These are phyloP conservation scores for Rubia balearica DNA, from an alignment of 305 asterid genomes.

Conservation along the genomic window DNA sequence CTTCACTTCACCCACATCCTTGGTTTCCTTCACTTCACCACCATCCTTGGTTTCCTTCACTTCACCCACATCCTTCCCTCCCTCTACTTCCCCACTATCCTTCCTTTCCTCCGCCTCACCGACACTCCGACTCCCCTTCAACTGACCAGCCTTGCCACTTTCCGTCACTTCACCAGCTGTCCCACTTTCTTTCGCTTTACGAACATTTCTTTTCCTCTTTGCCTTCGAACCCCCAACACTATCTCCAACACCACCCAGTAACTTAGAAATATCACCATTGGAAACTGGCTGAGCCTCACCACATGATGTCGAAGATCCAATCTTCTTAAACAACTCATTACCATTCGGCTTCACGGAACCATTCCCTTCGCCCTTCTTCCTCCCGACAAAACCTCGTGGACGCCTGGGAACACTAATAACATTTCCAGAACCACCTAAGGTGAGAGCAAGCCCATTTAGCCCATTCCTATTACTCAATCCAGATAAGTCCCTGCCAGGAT, in stretches of 20 bases:
- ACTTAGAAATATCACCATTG: conserved; percentile 24
- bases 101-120: conserved; percentile 12
- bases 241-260: conserved; percentile 26
- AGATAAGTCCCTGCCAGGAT: conserved; percentile 14
- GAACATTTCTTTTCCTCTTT: conserved; percentile 37
- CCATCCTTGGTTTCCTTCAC: neutral
- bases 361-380: conserved; percentile 42
- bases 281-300: conserved; percentile 29
- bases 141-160: conserved; percentile 18
- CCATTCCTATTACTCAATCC: conserved; percentile 33
- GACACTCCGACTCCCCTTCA: conserved; percentile 19
- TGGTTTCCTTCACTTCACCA: neutral
- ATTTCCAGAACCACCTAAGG: conserved; percentile 49
- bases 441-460: conserved; percentile 46
- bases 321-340: conserved; percentile 33
- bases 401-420: conserved; percentile 75
- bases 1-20: neutral
- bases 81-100: neutral
- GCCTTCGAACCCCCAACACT: conserved; percentile 29
- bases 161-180: neutral
- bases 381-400: conserved; percentile 73
- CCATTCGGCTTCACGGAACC: conserved; percentile 32
- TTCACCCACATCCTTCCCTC: neutral
- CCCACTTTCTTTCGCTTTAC: conserved; percentile 11
- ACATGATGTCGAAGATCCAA: conserved; percentile 23